A percentile compares a stretch with the other conserved stretches of the same genome.
Conservation (phyloP, 2,329 filamentous ascomycete species). For the Penicillium aurantiogriseum region DNA sequence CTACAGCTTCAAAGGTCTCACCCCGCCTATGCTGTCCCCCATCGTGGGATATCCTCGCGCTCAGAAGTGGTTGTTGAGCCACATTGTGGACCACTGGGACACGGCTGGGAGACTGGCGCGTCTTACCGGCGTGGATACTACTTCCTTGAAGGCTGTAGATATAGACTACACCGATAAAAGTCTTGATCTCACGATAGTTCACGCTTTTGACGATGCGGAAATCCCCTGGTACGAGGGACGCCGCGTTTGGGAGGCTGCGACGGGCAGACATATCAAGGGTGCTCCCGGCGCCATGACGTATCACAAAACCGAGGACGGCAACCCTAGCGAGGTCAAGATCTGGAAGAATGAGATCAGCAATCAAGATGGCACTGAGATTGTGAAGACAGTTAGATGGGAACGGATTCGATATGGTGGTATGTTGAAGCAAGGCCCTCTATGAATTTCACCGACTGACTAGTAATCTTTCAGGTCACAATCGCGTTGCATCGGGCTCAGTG, state of each 20-base stretch:
- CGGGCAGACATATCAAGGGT: slow-evolving; percentile 27
- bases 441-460: not conserved
- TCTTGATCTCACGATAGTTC: slow-evolving; percentile 69
- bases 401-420: slow-evolving; percentile 45
- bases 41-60: slow-evolving; percentile 66
- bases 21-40: slow-evolving; percentile 74
- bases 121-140: slow-evolving; percentile 34
- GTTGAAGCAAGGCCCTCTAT: slow-evolving; percentile 10
- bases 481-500: slow-evolving; percentile 41
- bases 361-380: slow-evolving; percentile 15
- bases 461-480: slow-evolving; percentile 38
- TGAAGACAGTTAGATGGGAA: slow-evolving; percentile 47
- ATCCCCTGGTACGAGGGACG: slow-evolving; percentile 65
- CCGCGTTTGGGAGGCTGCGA: slow-evolving; percentile 41
- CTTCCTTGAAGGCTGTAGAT: slow-evolving; percentile 49
- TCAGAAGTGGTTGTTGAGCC: slow-evolving; percentile 58
- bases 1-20: slow-evolving; percentile 73
- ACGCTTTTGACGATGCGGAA: slow-evolving; percentile 77
- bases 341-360: slow-evolving; percentile 35
- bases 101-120: slow-evolving; percentile 63
- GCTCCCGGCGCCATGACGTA: slow-evolving; percentile 31
- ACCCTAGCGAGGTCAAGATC: slow-evolving; percentile 35
- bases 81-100: slow-evolving; percentile 78
- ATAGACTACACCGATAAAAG: slow-evolving; percentile 49
- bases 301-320: slow-evolving; percentile 29